Evolutionary conservation across 1,139 yeast species (phyloP).

Genomic region (Yamadazyma sp.): DNA sequence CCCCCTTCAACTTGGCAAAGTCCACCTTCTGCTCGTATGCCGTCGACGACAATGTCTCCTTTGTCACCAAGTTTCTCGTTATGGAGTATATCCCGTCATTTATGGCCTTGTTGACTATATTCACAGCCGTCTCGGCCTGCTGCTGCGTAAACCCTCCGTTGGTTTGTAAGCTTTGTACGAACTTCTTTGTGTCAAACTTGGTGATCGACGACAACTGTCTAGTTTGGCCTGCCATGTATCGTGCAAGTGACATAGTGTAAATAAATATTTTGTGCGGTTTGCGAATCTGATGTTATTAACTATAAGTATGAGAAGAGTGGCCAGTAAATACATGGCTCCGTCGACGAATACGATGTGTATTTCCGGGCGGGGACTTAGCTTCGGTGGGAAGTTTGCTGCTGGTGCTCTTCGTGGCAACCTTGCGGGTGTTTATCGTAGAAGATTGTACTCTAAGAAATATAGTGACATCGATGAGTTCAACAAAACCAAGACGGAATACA

Average conservation of each 20-base stretch:
- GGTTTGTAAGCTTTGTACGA: conserved; percentile 64
- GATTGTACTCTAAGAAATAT: conserved; percentile 17
- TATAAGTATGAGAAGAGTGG: not conserved
- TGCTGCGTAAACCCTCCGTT: conserved; percentile 69
- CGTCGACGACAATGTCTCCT: conserved; percentile 77
- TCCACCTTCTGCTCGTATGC: conserved; percentile 96
- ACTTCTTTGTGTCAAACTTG: conserved; percentile 75
- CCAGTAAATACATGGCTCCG: not conserved
- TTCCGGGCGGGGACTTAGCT: no score
- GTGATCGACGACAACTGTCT: conserved; percentile 31
- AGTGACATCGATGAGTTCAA: conserved; percentile 39
- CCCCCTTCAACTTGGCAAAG: conserved; percentile 91
- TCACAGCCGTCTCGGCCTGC: conserved; percentile 82
- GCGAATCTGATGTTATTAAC: not conserved
- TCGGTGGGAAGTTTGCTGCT: no score
- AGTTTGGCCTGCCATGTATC: not conserved
- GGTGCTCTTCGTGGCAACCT: not conserved
- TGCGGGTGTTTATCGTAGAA: not conserved
- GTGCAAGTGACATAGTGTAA: not conserved
- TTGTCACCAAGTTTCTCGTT: conserved; percentile 73
- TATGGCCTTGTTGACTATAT: conserved; percentile 71
- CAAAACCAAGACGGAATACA: conserved; percentile 34
- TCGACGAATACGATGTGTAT: no score
- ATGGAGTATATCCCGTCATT: conserved; percentile 80
- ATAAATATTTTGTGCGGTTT: not conserved